These are phyloP conservation scores for Rhizophagus prolifer DNA, from an alignment of 192 early-diverging fungal species.

Conservation along the genomic window DNA sequence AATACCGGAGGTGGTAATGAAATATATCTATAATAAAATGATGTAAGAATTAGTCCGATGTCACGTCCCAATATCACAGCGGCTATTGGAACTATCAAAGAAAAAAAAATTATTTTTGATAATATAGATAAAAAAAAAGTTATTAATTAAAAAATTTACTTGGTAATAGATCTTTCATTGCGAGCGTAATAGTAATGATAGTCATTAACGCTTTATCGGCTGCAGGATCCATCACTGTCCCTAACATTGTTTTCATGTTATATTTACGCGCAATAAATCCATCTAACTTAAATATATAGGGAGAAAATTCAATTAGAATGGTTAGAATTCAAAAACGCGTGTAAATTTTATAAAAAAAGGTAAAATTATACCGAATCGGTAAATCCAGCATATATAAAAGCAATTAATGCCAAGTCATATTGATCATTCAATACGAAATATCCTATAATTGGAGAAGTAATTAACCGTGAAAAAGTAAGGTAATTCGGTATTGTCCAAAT, in stretches of 20 bases:
- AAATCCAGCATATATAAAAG: conserved; percentile 78
- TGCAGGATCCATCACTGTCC: conserved; percentile 88
- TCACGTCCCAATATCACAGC: conserved; percentile 85
- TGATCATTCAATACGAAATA: conserved; percentile 79
- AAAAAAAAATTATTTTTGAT: not conserved
- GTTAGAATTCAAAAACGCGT: not conserved
- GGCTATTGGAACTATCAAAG: conserved; percentile 61
- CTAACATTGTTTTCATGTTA: conserved; percentile 83
- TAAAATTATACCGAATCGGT: conserved; percentile 68
- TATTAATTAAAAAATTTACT: conserved; percentile 40
- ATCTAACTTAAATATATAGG: conserved; percentile 53
- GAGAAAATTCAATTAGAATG: not conserved
- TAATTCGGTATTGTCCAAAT: conserved; percentile 92
- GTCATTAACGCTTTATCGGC: conserved; percentile 96
- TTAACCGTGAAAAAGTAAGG: conserved; percentile 77
- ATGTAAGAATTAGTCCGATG: conserved; percentile 70
- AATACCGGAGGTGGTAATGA: conserved; percentile 81
- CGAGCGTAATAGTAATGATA: conserved; percentile 76
- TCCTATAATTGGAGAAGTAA: conserved; percentile 84
- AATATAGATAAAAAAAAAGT: not conserved
- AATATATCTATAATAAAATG: conserved; percentile 84
- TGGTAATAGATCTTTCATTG: conserved; percentile 70
- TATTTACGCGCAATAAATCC: conserved; percentile 87
- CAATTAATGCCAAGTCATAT: conserved; percentile 67
- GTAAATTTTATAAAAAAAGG: not conserved